Percentiles rank a stretch among this genome's conserved stretches.
Conservation (phyloP, 1,284 basidiomycete species). For the Cutaneotrichosporon curvatum region DNA sequence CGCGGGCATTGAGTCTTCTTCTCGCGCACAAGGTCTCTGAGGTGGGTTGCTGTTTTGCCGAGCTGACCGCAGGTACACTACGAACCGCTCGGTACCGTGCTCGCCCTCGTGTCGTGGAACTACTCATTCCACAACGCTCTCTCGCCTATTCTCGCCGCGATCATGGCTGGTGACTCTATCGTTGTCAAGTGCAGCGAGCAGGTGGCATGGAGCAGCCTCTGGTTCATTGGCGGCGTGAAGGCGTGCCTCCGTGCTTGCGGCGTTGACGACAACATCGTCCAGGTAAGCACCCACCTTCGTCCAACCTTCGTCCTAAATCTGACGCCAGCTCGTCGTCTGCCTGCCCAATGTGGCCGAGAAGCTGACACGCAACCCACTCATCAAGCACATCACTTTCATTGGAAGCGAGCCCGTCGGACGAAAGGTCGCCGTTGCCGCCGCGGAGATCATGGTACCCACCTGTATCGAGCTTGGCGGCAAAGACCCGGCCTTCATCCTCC, state of each 20-base stretch:
- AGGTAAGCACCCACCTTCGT: too few species aligned
- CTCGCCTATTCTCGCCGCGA: constrained; percentile 80
- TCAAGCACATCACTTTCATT: constrained; percentile 70
- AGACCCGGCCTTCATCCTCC: constrained; percentile 52
- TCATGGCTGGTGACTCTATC: constrained; percentile 85
- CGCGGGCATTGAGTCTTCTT: constrained; percentile 64
- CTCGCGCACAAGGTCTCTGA: constrained; percentile 69
- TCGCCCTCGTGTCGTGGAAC: constrained; percentile 81
- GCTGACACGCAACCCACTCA: constrained; percentile 68
- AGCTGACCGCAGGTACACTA: constrained; percentile 61
- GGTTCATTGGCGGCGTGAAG: constrained; percentile 70
- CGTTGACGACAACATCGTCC: constrained; percentile 71
- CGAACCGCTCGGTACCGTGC: constrained; percentile 88
- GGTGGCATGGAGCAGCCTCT: constrained; percentile 76
- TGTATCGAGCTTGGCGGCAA: constrained; percentile 77
- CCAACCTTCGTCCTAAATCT: too few species aligned
- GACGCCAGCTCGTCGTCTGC: constrained; percentile 61
- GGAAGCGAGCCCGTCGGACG: constrained; percentile 85
- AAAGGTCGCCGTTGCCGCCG: constrained; percentile 72
- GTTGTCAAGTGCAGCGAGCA: constrained; percentile 91
- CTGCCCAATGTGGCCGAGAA: constrained; percentile 78
- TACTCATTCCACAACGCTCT: constrained; percentile 78
- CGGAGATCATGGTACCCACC: constrained; percentile 76
- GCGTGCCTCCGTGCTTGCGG: constrained; percentile 69
- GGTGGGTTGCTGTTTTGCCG: constrained; percentile 15